Base-by-base conservation (phyloP, 352 stramenopile genomes). In the Halophytophthora batemanensis region DNA sequence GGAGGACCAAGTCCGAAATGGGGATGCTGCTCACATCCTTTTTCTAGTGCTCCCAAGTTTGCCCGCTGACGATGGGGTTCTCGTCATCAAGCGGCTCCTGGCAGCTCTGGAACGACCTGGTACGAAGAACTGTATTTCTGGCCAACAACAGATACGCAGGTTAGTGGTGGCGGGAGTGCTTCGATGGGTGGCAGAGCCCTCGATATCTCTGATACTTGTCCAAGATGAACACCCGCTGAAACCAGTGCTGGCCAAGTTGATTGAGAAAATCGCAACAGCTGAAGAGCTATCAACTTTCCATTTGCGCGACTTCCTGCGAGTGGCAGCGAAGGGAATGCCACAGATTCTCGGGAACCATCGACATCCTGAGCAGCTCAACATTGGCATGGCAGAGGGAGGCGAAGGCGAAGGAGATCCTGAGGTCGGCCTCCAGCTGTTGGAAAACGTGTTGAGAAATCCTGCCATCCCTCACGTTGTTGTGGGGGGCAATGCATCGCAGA, bases 261-360 rank as follows among this genome's bases (percentile, higher is more conserved):
- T 92, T 22, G 38, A 70, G 14, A 56, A 69, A 17, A 50, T 90
- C 22, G 67, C 59, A 10, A 60, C 64, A 31, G 51, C 61, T 54
- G 69, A 87, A 17, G 66, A 87, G 15, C 59, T 89, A 2, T 53
- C 64, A 2, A 82, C 82, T 0, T 63, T 58, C 1, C 62, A 77
- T 10, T 58, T 90, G 6, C 73, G 80, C 0, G 67, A 84, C 2
- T 82, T 76, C 35, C 42, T 90, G 11, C 59, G 53, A 8, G 60
- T 90, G 2, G 59, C 87, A 28, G 80, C 70, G 14, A 74, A 67
- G 31, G 55, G 47, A 0, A 87, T 89, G 76, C 77, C 77, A 13
- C 53, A 45, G 3, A 40, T 85, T 21, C 52, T 88, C 6, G 58
- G 34, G 7, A 74, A 61, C 12, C 19, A 53, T 13, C 63, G 58